Base-by-base conservation (phyloP, 176 grass and related monocot species). In the Phyllostachys edulis region DNA sequence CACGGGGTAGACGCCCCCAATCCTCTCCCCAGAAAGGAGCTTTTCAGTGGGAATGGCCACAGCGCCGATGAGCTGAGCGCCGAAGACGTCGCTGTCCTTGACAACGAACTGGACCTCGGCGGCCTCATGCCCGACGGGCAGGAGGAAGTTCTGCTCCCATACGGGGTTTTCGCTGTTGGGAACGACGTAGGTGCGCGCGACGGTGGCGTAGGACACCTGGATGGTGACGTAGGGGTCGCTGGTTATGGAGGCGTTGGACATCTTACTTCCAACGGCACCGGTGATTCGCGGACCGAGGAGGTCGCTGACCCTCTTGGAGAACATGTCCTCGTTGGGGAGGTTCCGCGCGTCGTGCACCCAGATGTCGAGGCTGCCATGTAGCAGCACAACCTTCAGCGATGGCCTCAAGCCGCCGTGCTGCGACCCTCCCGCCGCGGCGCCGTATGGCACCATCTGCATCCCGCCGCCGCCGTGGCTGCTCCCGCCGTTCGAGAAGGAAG, bases 261-360 rank as follows among this genome's bases (percentile, higher is more conserved):
- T 86, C 70, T 94, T 94, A 55, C 78, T 39, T 41, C 78, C 80
- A 0, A 94, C n/a, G 2, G 83, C 55, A 57, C 87, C 8, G 69
- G 71, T 86, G 60, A 94, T 65, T 59, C 88, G 87, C 0, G 75
- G 67, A 15, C 87, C 85, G 24, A 92, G 66, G 63, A 94, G 27
- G 4, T 97, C 92, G 20, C 50, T 71, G 1, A 97, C 10, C 5
- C 63, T 89, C 92, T 92, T 97, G 34, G 90, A 90, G 84, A 97
- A 94, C 80, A 92, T 86, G 74, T 97, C 95, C 75, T 91, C 89
- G 86, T 97, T 97, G 15, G 95, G 95, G 39, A 97, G 84, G 69
- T 71, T 89, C 61, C 37, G 88, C 4, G 95, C 95, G 21, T 85
- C 88, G 54, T 66, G 47, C 84, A 94, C 89, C 78, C 90, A 91